phyloP scores from a whole-genome alignment of 257 asterid species.

The Nicotiana paniculata region DNA sequence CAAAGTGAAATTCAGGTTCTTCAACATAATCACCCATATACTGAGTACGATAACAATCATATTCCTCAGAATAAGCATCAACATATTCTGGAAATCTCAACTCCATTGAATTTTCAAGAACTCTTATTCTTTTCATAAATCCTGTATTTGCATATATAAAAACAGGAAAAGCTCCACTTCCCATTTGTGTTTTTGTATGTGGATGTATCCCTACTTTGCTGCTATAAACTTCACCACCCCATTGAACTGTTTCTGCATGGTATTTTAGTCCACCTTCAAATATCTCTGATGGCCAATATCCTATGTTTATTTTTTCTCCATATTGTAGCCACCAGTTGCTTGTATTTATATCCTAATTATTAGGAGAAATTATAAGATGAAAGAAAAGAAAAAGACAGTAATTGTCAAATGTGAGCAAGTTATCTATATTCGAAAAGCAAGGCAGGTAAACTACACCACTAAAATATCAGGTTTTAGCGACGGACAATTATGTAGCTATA shows the following conservation, averaged over 20 bases:
- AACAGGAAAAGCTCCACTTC: slow-evolving; percentile 41
- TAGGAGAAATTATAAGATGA: too few relatives aligned
- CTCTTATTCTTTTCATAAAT: slow-evolving; percentile 37
- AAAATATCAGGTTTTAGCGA: too few relatives aligned
- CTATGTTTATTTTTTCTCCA: slow-evolving; percentile 38
- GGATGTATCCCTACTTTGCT: slow-evolving; percentile 41
- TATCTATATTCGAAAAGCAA: too few relatives aligned
- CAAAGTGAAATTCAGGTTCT: slow-evolving; percentile 69
- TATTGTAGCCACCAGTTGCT: slow-evolving; percentile 66
- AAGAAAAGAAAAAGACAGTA: too few relatives aligned
- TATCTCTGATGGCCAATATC: slow-evolving; percentile 58
- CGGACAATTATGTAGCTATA: too few relatives aligned
- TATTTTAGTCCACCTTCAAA: slow-evolving; percentile 11
- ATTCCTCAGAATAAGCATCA: slow-evolving; percentile 39
- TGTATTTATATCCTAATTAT: slow-evolving; percentile 36
- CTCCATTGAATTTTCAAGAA: slow-evolving; percentile 23
- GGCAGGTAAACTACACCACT: not conserved
- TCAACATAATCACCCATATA: slow-evolving; percentile 32
- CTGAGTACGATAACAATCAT: slow-evolving; percentile 32
- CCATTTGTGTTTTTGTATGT: slow-evolving; percentile 51
- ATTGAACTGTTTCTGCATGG: slow-evolving; percentile 45
- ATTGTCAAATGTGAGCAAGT: too few relatives aligned
- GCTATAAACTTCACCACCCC: slow-evolving; percentile 86
- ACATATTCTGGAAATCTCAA: slow-evolving; percentile 35
- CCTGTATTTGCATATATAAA: slow-evolving; percentile 25